Conservation (phyloP, 1,139 yeast genomes). For the Taiozyma sp. region DNA sequence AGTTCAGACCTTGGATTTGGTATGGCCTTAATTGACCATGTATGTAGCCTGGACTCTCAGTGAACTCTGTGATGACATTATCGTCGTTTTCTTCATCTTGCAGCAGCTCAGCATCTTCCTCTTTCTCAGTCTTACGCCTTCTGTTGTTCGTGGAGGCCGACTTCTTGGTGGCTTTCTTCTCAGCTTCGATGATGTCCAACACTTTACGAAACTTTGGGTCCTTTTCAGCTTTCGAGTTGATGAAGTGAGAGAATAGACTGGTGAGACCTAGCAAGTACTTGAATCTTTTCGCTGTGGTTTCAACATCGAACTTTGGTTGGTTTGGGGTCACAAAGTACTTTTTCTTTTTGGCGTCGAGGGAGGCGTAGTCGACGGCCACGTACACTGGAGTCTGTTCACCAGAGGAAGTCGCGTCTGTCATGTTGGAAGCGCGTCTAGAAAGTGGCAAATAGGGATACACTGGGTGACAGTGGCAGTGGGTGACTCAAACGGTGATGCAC, state of each 20-base stretch:
- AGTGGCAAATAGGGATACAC: background rate
- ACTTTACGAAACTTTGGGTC: constrained; percentile 53
- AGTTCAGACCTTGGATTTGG: constrained; percentile 86
- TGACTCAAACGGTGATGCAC: background rate
- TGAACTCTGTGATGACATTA: constrained; percentile 48
- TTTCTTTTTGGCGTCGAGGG: constrained; percentile 19
- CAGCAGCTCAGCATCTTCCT: constrained; percentile 85
- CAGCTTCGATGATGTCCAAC: constrained; percentile 28
- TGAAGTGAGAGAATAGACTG: constrained; percentile 61
- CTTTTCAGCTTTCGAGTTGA: constrained; percentile 57
- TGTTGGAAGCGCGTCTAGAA: background rate
- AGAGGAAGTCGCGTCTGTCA: background rate
- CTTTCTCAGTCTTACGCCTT: constrained; percentile 76
- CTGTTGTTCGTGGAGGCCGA: constrained; percentile 25
- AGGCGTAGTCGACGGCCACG: constrained; percentile 5
- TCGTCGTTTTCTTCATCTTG: constrained; percentile 68
- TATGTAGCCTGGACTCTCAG: constrained; percentile 73
- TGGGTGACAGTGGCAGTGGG: background rate
- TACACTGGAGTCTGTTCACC: constrained; percentile 5
- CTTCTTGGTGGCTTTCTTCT: constrained; percentile 21
- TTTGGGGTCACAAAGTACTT: constrained; percentile 43
- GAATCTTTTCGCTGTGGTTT: constrained; percentile 56
- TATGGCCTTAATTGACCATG: constrained; percentile 74
- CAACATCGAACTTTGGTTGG: constrained; percentile 44
- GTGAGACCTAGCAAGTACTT: constrained; percentile 62